A percentile compares a stretch with the other conserved stretches of the same genome.
Conservation (phyloP, 306 rosid genomes). For the Styphnolobium japonicum region DNA sequence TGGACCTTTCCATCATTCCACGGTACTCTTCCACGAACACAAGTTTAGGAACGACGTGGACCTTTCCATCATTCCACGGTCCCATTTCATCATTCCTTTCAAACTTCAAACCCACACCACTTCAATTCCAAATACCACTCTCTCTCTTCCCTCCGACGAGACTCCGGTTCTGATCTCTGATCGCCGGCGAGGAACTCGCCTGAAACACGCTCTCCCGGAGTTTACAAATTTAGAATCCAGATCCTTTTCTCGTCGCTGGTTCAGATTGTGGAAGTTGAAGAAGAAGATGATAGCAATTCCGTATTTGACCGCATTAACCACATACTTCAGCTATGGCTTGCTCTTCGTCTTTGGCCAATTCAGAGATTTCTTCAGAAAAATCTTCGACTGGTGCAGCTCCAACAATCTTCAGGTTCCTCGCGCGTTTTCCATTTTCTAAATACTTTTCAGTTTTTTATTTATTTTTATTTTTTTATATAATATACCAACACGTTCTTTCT, state of each 20-base stretch:
- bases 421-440: background rate
- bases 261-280: background rate
- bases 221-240: background rate
- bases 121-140: too few species aligned
- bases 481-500: background rate
- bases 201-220: too few species aligned
- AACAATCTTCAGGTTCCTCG: conserved; percentile 51
- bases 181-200: background rate
- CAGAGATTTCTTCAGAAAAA: conserved; percentile 61
- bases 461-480: background rate
- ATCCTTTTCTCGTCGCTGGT: background rate
- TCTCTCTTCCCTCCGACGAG: background rate
- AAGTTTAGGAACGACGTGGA: too few species aligned
- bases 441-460: too few species aligned
- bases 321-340: conserved; percentile 71
- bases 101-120: too few species aligned
- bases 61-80: too few species aligned
- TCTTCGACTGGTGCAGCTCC: conserved; percentile 45
- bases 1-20: too few species aligned
- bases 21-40: too few species aligned
- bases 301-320: conserved; percentile 62
- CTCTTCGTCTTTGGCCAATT: conserved; percentile 67
- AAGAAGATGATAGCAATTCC: conserved; percentile 55
- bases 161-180: background rate
- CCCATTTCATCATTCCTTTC: too few species aligned